Evolutionary conservation across 805 yeast species (phyloP).

Genomic region (Pichia membranifaciens): DNA sequence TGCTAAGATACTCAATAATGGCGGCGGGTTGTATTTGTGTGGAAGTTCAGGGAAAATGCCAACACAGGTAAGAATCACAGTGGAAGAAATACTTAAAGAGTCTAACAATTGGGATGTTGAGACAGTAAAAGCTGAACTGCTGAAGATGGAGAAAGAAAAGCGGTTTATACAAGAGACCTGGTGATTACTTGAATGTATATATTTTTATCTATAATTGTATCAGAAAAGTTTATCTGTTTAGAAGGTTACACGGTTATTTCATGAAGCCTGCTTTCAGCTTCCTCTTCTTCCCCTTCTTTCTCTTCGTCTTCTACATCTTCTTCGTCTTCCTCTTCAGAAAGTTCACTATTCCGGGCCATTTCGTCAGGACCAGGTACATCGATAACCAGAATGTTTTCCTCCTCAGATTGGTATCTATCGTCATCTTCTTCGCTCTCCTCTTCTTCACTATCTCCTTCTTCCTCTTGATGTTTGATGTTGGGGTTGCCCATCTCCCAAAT

Average conservation of each 20-base stretch:
- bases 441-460: constrained; percentile 20
- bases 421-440: constrained; percentile 17
- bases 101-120: constrained; percentile 35
- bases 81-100: constrained; percentile 55
- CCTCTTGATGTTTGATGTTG: constrained; percentile 39
- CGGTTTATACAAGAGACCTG: constrained; percentile 87
- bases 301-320: constrained; percentile 6
- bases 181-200: constrained; percentile 33
- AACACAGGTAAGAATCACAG: constrained; percentile 65
- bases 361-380: constrained; percentile 13
- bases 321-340: constrained; percentile 4
- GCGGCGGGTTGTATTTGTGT: constrained; percentile 73
- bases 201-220: background rate
- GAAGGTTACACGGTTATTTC: constrained; percentile 3
- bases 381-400: constrained; percentile 12
- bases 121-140: constrained; percentile 46
- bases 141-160: constrained; percentile 54
- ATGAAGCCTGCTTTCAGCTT: background rate
- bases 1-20: constrained; percentile 45
- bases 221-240: background rate
- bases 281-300: background rate
- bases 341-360: background rate
- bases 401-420: constrained; percentile 5
- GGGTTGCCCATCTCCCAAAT: constrained; percentile 77
- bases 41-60: constrained; percentile 98